Conservation (phyloP, 2,329 filamentous ascomycete genomes). For the Neonectria sp. region DNA sequence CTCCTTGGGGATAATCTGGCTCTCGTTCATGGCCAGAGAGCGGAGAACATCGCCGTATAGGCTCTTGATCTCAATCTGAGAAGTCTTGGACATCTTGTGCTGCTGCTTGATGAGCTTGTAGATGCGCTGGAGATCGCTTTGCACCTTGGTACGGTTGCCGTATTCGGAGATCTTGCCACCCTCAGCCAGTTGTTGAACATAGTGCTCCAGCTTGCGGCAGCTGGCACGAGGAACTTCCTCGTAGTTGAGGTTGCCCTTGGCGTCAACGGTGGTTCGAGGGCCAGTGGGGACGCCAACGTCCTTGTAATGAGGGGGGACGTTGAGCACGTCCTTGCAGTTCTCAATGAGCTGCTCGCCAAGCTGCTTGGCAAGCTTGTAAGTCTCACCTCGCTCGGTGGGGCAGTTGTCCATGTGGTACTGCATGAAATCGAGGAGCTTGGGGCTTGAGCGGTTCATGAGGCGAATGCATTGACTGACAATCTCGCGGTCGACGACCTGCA, state of each 20-base stretch:
- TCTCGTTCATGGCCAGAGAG: constrained; percentile 97
- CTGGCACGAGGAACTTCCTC: constrained; percentile 88
- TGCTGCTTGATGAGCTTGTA: constrained; percentile 99
- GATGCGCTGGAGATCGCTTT: constrained; percentile 93
- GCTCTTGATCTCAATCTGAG: constrained; percentile 95
- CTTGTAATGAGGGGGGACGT: constrained; percentile 91
- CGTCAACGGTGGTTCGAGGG: constrained; percentile 92
- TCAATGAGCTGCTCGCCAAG: constrained; percentile 94
- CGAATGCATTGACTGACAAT: constrained; percentile 99
- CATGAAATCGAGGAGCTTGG: constrained; percentile 97
- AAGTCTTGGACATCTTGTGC: constrained; percentile 96
- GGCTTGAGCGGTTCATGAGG: constrained; percentile 99
- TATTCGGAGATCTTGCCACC: constrained; percentile 99
- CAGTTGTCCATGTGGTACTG: constrained; percentile 99
- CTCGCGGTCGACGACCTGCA: constrained; percentile 94
- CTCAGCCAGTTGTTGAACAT: constrained; percentile 98
- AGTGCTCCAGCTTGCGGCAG: constrained; percentile 97
- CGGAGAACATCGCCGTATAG: constrained; percentile 95
- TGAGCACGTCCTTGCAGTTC: constrained; percentile 95
- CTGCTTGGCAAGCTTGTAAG: constrained; percentile 97
- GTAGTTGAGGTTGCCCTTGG: constrained; percentile 93
- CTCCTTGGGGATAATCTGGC: constrained; percentile 93
- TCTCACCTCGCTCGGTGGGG: constrained; percentile 95
- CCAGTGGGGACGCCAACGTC: constrained; percentile 94
- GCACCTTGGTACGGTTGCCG: constrained; percentile 97